Evolutionary conservation across 306 rosid genomes (phyloP).

Genomic region (Vicia faba): DNA sequence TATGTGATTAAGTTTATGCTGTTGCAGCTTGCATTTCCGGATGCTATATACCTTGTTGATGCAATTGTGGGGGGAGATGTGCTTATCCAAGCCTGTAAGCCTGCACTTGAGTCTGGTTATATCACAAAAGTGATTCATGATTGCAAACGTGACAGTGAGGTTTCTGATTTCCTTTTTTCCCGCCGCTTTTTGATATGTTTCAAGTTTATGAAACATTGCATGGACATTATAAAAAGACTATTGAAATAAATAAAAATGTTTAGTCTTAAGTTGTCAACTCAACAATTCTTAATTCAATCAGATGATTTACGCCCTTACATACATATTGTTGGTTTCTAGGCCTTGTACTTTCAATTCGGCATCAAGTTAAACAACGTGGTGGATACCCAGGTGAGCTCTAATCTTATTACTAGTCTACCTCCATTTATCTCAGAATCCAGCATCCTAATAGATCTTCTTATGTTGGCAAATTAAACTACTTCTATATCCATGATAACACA

Average conservation of each 20-base stretch:
- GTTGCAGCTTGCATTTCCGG: slow-evolving; percentile 90
- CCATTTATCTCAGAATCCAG: background rate
- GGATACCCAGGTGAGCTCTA: slow-evolving; percentile 94
- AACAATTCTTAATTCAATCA: slow-evolving; percentile 12
- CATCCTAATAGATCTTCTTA: slow-evolving; percentile 16
- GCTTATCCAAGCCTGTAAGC: slow-evolving; percentile 93
- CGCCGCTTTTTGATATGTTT: background rate
- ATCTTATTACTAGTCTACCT: slow-evolving; percentile 14
- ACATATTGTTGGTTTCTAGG: slow-evolving; percentile 56
- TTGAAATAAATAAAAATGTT: background rate
- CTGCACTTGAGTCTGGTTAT: slow-evolving; percentile 88
- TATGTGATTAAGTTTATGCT: slow-evolving; percentile 1
- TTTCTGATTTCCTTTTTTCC: slow-evolving; percentile 42
- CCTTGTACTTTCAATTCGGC: slow-evolving; percentile 93
- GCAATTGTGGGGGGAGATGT: slow-evolving; percentile 79
- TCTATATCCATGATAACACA: slow-evolving; percentile 5
- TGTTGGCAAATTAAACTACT: slow-evolving; percentile 30
- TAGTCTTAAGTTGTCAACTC: slow-evolving; percentile 21
- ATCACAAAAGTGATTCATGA: slow-evolving; percentile 98
- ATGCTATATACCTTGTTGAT: slow-evolving; percentile 94
- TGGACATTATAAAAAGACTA: background rate
- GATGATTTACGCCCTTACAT: slow-evolving; percentile 23
- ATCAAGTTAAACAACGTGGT: slow-evolving; percentile 95
- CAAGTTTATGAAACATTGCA: background rate
- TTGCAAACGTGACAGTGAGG: slow-evolving; percentile 99